A percentile compares a stretch with the other conserved stretches of the same genome.
Conservation (phyloP, 2,329 filamentous ascomycete species). For the Aureobasidium uvarum region DNA sequence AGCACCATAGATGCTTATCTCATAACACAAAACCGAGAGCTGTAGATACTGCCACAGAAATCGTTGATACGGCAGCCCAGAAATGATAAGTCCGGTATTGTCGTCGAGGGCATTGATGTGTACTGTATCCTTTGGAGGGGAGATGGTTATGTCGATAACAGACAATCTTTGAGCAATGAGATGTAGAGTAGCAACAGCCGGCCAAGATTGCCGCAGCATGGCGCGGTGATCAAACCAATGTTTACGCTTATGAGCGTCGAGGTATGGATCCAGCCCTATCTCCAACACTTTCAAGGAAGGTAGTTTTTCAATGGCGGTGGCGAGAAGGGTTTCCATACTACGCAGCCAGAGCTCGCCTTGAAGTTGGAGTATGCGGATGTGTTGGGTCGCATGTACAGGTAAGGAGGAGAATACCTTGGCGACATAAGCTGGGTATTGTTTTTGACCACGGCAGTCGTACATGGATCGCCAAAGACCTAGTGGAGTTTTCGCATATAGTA, state of each 20-base stretch:
- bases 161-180: background rate
- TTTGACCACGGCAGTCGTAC: background rate
- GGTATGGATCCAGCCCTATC: background rate
- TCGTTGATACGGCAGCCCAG: background rate
- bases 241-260: background rate
- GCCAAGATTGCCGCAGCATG: background rate
- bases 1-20: background rate
- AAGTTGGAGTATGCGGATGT: background rate
- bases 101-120: background rate
- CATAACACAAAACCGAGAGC: background rate
- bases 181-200: background rate
- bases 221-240: background rate
- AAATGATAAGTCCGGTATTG: background rate
- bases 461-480: slow-evolving; percentile 1
- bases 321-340: background rate
- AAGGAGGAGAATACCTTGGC: background rate
- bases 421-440: background rate
- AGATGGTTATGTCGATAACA: background rate
- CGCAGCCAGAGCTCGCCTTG: background rate
- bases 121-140: background rate
- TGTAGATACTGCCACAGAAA: background rate
- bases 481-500: background rate
- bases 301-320: background rate
- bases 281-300: background rate
- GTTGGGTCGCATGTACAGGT: background rate